A percentile compares a stretch with the other conserved stretches of the same genome.
phyloP scores from a whole-genome alignment of 2,329 filamentous ascomycete species.

The Karstenula rhodostoma region DNA sequence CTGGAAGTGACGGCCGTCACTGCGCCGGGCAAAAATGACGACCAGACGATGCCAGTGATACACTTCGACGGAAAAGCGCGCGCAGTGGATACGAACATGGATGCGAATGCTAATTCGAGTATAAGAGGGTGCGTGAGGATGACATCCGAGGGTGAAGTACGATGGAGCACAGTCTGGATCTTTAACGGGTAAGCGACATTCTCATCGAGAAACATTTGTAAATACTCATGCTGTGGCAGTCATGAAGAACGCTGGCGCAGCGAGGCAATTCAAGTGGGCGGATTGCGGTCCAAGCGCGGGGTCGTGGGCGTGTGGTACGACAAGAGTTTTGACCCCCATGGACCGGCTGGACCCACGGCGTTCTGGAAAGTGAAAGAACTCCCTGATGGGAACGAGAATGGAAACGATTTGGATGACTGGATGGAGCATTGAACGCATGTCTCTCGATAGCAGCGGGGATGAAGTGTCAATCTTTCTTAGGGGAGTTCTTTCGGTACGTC shows the following conservation, averaged over 20 bases:
- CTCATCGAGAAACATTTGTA: background rate
- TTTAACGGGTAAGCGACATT: slow-evolving; percentile 56
- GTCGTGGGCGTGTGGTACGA: slow-evolving; percentile 82
- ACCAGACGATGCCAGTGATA: slow-evolving; percentile 68
- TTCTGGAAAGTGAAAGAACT: slow-evolving; percentile 78
- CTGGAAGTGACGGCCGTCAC: slow-evolving; percentile 68
- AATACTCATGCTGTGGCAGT: slow-evolving; percentile 41
- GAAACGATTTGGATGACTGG: slow-evolving; percentile 11
- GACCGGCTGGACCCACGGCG: slow-evolving; percentile 76
- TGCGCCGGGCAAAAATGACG: slow-evolving; percentile 65
- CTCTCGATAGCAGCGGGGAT: background rate
- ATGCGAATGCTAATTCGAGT: slow-evolving; percentile 73
- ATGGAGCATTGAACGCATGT: slow-evolving; percentile 1
- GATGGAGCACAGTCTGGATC: slow-evolving; percentile 76
- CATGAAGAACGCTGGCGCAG: slow-evolving; percentile 78
- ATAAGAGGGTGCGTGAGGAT: slow-evolving; percentile 72
- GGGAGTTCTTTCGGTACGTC: background rate
- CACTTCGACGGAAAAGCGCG: slow-evolving; percentile 71
- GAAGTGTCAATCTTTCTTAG: background rate
- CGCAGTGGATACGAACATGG: slow-evolving; percentile 70
- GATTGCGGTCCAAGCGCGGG: slow-evolving; percentile 69
- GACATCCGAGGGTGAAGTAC: slow-evolving; percentile 74
- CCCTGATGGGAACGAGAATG: slow-evolving; percentile 19
- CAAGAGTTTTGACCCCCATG: slow-evolving; percentile 72
- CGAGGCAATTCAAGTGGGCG: slow-evolving; percentile 78